Evolutionary conservation across 2,329 filamentous ascomycete genomes (phyloP), one percentile per base, ranked within the genome.

Genomic region (Aspergillus carbonarius): DNA sequence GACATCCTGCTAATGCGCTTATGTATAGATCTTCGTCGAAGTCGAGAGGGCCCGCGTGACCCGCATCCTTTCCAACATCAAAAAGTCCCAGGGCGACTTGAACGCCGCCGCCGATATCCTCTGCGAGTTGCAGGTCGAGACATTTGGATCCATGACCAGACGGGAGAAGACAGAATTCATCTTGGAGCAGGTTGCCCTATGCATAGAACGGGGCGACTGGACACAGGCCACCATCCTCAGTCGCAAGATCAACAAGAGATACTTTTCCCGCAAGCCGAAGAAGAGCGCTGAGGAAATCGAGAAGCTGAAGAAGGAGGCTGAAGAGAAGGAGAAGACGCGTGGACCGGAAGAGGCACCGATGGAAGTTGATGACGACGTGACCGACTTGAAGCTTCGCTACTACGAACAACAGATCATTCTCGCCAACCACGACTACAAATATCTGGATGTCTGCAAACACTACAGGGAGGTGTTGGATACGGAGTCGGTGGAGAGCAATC

Each of bases 121-220:
- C 37, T 99, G 95, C 78, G 95, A 99, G 80, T 84, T 99, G 60
- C 95, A 99, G 76, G 95, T 99, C 51, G 95, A 99, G 83, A 99
- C 95, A 0, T 99, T 99, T 75, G 95, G 95, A 8, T 98, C 93
- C 20, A 99, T 99, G 95, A 90, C 92, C 63, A 85, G 95, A 69
- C 86, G 95, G 68, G 95, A 99, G 77, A 99, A 99, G 88, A 97
- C 93, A 4, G 95, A 98, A 72, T 99, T 99, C 75, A 99, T 99
- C 71, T 83, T 99, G 54, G 91, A 96, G 62, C 95, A 99, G 78
- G 93, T 98, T 40, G 85, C 88, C 34, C 85, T 99, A 54, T 99
- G 95, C 80, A 98, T 99, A 75, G 90, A 97, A 78, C 93, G 88
- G 70, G 90, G 88, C 58, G 95, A 99, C 75, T 99, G 93, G 93